A percentile compares a stretch with the other conserved stretches of the same genome.
Evolutionary conservation across 306 rosid genomes (phyloP).

Genomic region (Arachis stenosperma): DNA sequence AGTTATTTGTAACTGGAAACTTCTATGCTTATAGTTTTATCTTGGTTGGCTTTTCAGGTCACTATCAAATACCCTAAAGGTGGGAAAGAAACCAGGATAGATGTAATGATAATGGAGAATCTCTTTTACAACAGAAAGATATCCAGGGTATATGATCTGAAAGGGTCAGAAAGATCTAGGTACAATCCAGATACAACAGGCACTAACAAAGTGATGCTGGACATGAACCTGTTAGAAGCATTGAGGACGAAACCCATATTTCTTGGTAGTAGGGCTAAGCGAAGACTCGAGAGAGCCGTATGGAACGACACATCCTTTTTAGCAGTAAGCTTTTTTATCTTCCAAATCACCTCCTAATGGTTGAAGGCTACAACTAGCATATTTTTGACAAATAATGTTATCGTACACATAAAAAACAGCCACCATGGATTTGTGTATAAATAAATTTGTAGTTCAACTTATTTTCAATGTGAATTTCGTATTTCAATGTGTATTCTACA

Average conservation of each 20-base stretch:
- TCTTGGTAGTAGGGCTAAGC: slow-evolving; percentile 96
- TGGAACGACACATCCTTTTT: slow-evolving; percentile 96
- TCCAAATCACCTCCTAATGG: background rate
- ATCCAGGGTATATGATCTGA: slow-evolving; percentile 90
- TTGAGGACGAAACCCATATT: slow-evolving; percentile 86
- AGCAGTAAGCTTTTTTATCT: slow-evolving; percentile 60
- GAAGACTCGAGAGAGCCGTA: slow-evolving; percentile 89
- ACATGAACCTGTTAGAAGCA: slow-evolving; percentile 90
- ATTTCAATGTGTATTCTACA: too few relatives aligned
- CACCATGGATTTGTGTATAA: too few relatives aligned
- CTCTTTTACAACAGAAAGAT: slow-evolving; percentile 87
- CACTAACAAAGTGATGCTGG: slow-evolving; percentile 82
- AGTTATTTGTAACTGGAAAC: background rate
- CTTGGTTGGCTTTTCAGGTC: slow-evolving; percentile 62
- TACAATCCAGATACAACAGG: slow-evolving; percentile 87
- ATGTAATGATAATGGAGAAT: slow-evolving; percentile 98
- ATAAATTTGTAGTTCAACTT: too few relatives aligned
- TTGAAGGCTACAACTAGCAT: background rate
- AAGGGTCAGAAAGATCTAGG: slow-evolving; percentile 96
- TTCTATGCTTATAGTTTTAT: slow-evolving; percentile 7
- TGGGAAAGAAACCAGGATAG: slow-evolving; percentile 90
- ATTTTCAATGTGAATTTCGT: too few relatives aligned
- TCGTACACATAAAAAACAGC: too few relatives aligned
- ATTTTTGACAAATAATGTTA: background rate
- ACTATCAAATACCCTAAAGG: slow-evolving; percentile 80